Conservation (phyloP, 2,329 filamentous ascomycete species). For the Diaporthe sp. region DNA sequence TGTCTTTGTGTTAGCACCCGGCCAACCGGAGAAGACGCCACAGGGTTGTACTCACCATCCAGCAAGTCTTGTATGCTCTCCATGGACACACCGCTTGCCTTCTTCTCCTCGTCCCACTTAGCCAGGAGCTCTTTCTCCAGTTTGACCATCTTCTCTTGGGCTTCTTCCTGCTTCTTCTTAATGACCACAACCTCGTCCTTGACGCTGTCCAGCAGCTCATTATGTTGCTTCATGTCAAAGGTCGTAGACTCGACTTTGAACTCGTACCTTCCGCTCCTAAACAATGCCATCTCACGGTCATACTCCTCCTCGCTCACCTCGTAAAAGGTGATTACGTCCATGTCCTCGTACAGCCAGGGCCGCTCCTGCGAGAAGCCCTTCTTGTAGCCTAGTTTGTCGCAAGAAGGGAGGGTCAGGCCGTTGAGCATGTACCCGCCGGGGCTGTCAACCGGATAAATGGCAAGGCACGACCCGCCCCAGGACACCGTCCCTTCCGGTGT, state of each 20-base stretch:
- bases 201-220: slow-evolving; percentile 60
- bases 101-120: slow-evolving; percentile 43
- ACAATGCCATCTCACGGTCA: slow-evolving; percentile 60
- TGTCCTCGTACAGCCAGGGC: slow-evolving; percentile 70
- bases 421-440: slow-evolving; percentile 70
- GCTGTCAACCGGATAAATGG: slow-evolving; percentile 68
- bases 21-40: too few species aligned
- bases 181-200: slow-evolving; percentile 61
- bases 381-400: slow-evolving; percentile 67
- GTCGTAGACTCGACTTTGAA: slow-evolving; percentile 63
- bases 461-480: slow-evolving; percentile 68
- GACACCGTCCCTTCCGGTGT: slow-evolving; percentile 69
- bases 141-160: slow-evolving; percentile 54
- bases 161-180: slow-evolving; percentile 58
- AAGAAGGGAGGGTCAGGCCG: slow-evolving; percentile 65
- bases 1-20: neutral
- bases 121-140: slow-evolving; percentile 41
- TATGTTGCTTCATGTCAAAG: slow-evolving; percentile 70
- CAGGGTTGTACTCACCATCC: slow-evolving; percentile 51
- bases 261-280: slow-evolving; percentile 63
- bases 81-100: slow-evolving; percentile 58
- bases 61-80: slow-evolving; percentile 63
- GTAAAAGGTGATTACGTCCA: slow-evolving; percentile 69
- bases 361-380: slow-evolving; percentile 58
- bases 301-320: slow-evolving; percentile 66